phyloP scores from a whole-genome alignment of 1,284 basidiomycete species.

The Heliocybe sulcata region DNA sequence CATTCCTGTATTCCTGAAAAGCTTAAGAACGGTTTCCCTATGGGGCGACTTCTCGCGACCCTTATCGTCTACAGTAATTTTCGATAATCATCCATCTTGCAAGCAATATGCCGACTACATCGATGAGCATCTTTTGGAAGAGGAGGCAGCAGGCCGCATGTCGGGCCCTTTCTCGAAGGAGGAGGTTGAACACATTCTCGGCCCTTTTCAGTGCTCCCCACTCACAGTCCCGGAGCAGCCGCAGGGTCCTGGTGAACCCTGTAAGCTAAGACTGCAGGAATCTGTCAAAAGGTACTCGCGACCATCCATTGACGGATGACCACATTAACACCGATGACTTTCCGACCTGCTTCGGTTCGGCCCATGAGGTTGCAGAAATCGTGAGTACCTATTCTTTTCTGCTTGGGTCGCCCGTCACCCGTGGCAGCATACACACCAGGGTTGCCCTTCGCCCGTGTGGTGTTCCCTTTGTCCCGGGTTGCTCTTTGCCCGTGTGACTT shows the following conservation, averaged over 20 bases:
- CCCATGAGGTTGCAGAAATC: slow-evolving; percentile 18
- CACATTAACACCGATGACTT: slow-evolving; percentile 21
- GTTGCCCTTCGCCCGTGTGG: no score
- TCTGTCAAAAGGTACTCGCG: slow-evolving; percentile 8
- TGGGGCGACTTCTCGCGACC: no score
- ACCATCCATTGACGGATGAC: slow-evolving; percentile 20
- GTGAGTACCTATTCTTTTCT: slow-evolving; percentile 18
- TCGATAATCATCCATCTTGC: no score
- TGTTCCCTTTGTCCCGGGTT: no score
- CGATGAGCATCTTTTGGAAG: no score
- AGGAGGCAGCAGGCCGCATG: slow-evolving; percentile 13
- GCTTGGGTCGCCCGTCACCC: background rate
- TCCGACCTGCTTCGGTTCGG: slow-evolving; percentile 21
- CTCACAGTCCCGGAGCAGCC: slow-evolving; percentile 12
- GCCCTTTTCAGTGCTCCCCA: slow-evolving; percentile 15
- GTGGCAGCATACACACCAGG: no score
- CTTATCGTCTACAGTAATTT: no score
- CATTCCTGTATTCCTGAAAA: no score
- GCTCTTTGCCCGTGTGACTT: no score
- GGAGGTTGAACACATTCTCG: slow-evolving; percentile 19
- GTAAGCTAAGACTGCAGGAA: slow-evolving; percentile 9
- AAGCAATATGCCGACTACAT: no score
- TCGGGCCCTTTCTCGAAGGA: slow-evolving; percentile 23
- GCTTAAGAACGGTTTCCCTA: no score
- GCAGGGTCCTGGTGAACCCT: slow-evolving; percentile 3